These are phyloP conservation scores for Infundibulicybe gibba DNA, from an alignment of 768 basidiomycete genomes.

Conservation along the genomic window DNA sequence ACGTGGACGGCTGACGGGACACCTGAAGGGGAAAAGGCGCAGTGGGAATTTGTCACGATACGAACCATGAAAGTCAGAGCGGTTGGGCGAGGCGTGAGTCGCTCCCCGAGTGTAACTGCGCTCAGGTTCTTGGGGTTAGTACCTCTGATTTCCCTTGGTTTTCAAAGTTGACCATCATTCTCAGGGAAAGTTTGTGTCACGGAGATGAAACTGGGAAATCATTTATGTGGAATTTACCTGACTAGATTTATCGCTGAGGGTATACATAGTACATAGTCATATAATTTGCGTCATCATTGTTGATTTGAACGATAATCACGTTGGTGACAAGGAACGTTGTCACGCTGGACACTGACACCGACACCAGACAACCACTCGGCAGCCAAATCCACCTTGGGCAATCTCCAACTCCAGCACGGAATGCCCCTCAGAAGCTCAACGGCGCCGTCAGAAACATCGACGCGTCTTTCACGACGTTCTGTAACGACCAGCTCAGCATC, in stretches of 20 bases:
- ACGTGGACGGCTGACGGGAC: conserved; percentile 84
- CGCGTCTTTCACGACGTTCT: conserved; percentile 40
- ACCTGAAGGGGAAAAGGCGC: conserved; percentile 57
- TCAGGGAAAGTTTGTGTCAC: conserved; percentile 18
- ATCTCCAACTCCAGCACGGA: too few relatives aligned
- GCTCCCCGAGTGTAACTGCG: conserved; percentile 63
- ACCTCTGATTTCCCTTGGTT: conserved; percentile 1
- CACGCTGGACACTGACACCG: too few relatives aligned
- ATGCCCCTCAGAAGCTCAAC: conserved; percentile 24
- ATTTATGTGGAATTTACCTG: conserved; percentile 18
- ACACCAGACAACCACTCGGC: too few relatives aligned
- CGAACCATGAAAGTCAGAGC: conserved; percentile 61
- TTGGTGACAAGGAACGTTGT: too few relatives aligned
- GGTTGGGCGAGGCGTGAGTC: conserved; percentile 27
- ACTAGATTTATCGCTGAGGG: conserved; percentile 6
- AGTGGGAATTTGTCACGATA: conserved; percentile 73
- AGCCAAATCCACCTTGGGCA: background rate
- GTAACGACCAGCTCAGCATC: conserved; percentile 34
- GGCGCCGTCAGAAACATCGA: conserved; percentile 51
- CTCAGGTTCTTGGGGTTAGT: conserved; percentile 78
- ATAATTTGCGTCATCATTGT: too few relatives aligned
- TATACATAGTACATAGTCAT: too few relatives aligned
- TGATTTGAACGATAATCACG: too few relatives aligned
- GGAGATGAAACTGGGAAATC: conserved; percentile 24
- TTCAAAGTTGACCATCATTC: background rate